phyloP scores from a whole-genome alignment of 208 protist genomes.

The Leishmania turanica region DNA sequence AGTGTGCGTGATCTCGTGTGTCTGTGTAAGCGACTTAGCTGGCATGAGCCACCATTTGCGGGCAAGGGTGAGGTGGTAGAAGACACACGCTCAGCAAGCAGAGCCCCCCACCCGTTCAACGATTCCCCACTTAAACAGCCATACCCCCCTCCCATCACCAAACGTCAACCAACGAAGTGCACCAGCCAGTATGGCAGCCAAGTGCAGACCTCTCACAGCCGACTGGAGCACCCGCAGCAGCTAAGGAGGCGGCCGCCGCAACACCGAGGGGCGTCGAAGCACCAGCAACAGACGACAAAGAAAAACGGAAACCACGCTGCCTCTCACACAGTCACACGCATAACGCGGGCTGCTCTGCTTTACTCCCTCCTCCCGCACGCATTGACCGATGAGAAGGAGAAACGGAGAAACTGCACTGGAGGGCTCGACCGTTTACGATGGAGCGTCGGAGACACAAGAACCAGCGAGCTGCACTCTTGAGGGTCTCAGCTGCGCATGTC shows the following conservation, averaged over 20 bases:
- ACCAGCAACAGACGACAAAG: not conserved
- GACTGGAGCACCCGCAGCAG: not conserved
- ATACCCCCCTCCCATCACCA: not conserved
- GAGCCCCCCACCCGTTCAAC: not conserved
- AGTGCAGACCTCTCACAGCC: not conserved
- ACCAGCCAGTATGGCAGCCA: not conserved
- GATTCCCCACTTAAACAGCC: not conserved
- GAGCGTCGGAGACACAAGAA: not conserved
- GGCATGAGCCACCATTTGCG: not conserved
- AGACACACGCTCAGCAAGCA: not conserved
- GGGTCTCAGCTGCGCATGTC: slow-evolving; percentile 73
- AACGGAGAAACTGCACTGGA: not conserved
- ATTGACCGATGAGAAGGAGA: not conserved
- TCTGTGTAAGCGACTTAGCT: not conserved
- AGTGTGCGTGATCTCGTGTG: not conserved
- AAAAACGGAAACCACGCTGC: not conserved
- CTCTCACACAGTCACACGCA: not conserved
- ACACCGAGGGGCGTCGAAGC: not conserved
- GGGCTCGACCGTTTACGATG: not conserved
- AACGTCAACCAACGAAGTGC: not conserved
- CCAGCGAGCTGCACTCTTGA: not conserved
- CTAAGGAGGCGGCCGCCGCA: not conserved
- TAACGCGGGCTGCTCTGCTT: not conserved
- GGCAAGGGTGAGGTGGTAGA: not conserved
- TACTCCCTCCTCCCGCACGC: not conserved